Percentiles rank a stretch among this genome's conserved stretches.
Evolutionary conservation across 352 stramenopile species (phyloP).

Genomic region (Globisporangium cederbergense): DNA sequence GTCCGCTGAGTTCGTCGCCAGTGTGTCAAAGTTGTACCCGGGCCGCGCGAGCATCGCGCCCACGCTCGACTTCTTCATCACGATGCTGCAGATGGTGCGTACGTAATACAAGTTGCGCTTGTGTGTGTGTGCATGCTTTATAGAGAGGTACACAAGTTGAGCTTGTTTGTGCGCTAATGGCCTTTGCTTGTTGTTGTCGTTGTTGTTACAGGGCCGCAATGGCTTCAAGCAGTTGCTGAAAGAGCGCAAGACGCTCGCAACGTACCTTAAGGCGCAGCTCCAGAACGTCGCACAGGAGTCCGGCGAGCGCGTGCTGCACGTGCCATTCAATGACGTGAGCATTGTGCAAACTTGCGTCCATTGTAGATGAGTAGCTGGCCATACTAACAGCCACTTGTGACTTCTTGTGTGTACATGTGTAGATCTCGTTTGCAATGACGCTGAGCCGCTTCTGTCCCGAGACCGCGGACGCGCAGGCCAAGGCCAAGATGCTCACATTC

Average conservation of each 20-base stretch:
- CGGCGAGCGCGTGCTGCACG: conserved; percentile 90
- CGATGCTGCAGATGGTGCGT: conserved; percentile 96
- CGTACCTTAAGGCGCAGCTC: conserved; percentile 77
- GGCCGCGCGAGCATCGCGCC: conserved; percentile 93
- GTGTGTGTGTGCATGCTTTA: not conserved
- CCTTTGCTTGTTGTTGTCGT: not conserved
- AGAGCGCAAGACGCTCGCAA: conserved; percentile 75
- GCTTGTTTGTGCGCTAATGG: not conserved
- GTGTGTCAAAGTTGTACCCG: conserved; percentile 93
- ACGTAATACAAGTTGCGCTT: not conserved
- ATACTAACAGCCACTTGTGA: not conserved
- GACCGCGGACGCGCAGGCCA: conserved; percentile 24
- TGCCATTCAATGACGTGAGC: conserved; percentile 86
- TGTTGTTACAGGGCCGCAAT: conserved; percentile 37
- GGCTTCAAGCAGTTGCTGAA: conserved; percentile 89
- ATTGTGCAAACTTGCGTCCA: not conserved
- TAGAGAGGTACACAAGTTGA: not conserved
- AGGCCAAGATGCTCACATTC: conserved; percentile 60
- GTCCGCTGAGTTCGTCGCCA: conserved; percentile 69
- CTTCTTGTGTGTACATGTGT: not conserved
- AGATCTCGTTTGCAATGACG: conserved; percentile 90
- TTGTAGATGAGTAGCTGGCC: not conserved
- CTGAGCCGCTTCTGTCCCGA: conserved; percentile 62
- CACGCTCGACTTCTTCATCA: conserved; percentile 98
- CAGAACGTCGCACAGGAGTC: conserved; percentile 71